Conservation (phyloP, 1,284 basidiomycete genomes). For the Trametes sp. region DNA sequence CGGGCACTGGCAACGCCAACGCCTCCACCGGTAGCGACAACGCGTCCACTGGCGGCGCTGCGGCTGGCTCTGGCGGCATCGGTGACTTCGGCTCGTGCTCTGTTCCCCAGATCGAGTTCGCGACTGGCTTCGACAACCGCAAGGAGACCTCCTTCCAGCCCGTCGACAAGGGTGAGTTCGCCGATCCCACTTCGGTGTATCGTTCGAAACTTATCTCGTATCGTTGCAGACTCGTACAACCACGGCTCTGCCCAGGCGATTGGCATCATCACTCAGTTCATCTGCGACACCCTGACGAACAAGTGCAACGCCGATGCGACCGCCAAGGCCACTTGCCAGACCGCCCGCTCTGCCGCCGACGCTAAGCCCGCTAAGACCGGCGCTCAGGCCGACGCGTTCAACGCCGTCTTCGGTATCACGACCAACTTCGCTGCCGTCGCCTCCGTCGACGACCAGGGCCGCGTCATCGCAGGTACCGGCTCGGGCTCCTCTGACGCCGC, state of each 20-base stretch:
- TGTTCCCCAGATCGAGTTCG: conserved; percentile 61
- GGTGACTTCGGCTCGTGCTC: conserved; percentile 56
- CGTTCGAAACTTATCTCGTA: no score
- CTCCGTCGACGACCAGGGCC: conserved; percentile 37
- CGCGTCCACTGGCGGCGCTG: conserved; percentile 22
- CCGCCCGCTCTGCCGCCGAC: conserved; percentile 51
- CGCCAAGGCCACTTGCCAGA: conserved; percentile 57
- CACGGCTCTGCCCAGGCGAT: conserved; percentile 62
- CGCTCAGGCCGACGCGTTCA: conserved; percentile 58
- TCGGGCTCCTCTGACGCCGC: conserved; percentile 31
- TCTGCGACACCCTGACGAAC: conserved; percentile 51
- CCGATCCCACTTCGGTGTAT: no score
- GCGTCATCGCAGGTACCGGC: conserved; percentile 23
- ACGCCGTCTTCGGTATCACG: conserved; percentile 43
- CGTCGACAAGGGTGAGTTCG: conserved; percentile 49
- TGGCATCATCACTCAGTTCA: conserved; percentile 58
- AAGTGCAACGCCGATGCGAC: conserved; percentile 57
- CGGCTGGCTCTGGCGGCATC: conserved; percentile 34
- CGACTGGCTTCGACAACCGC: conserved; percentile 55
- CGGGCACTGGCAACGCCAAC: conserved; percentile 27
- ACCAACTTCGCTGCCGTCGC: conserved; percentile 41
- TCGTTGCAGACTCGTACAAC: conserved; percentile 56
- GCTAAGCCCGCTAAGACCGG: conserved; percentile 54
- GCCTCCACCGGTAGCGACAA: conserved; percentile 10
- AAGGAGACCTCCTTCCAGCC: conserved; percentile 64